Base-by-base conservation (phyloP, 257 asterid genomes). In the Gentiana macrophylla region DNA sequence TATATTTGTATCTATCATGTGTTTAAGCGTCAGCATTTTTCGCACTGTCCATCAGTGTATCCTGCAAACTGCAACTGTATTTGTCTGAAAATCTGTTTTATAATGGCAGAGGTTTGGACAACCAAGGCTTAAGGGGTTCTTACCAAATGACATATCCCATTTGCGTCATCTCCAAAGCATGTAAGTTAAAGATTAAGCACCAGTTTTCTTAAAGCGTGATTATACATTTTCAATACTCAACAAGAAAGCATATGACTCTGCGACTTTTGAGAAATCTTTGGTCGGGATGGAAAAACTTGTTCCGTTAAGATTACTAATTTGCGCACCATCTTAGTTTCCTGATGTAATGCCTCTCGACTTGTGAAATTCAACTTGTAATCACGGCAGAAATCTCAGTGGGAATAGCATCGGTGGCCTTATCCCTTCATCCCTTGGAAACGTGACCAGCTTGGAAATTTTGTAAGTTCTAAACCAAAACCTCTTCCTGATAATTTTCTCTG, bases 131-230 rank as follows among this genome's bases (percentile, higher is more conserved):
- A 74, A 78, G 76, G 54, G 99, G 49, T 70, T 77, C 81, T 71
- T 92, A 69, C 94, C 97, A 50, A 57, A 70, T 47, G 94, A 79
- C 45, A 73, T 88, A 62, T 86, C 95, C 55, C 74, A 67, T 50
- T 82, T 92, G 74, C 84, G 48, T 57, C 89, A 92, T 76, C 97
- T 92, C 55, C 99, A 85, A 67, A 89, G 79, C 97, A 80, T 92
- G 99, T 88, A 80, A 84, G 94, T 81, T 66, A 51, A 66, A 62
- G 12, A 45, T 43, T 44, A 46, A 33, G 41, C 62, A 41, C 9
- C 46, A 41, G 46, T 5, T 41, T 41, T 41, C 9, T 41, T 41
- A 41, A 6, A 41, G 46, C 9, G 8, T 10, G 9, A 41, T 1
- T 41, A 41, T 10, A 41, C 46, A 41, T 41, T 41, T 41, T 41